Evolutionary conservation across 768 basidiomycete genomes (phyloP), one percentile per base, ranked within the genome.

Genomic region (Neoboletus subvelutipes): DNA sequence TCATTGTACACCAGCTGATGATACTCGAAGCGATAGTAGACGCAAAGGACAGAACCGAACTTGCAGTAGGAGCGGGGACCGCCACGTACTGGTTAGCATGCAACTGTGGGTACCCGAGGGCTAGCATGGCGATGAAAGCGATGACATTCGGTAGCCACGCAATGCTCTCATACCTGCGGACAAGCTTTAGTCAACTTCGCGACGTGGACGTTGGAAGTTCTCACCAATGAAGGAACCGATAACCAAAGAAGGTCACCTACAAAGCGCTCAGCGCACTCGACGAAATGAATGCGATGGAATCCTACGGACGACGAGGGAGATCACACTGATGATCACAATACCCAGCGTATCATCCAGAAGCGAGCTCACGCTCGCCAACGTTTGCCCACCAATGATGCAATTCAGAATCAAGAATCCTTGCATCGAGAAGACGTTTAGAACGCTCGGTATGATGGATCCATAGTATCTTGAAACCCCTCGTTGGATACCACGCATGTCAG

Each of bases 81-180:
- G 77, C 76, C 5, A 77, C 55, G 5, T 45, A 54, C 41, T 68
- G 78, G 47, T 76, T 82, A 24, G 60, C 63, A 13, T 71, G 73
- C 22, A 94, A 71, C 57, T 90, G 79, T 50, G 88, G 85, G 1
- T 85, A 90, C 0, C 88, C 84, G 20, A 89, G 72, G 1, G 85
- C 88, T 1, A 88, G 67, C 34, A 83, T 83, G 45, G 88, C 77
- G 31, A 91, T 67, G 68, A 86, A 92, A 8, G 84, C 79, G 47
- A 93, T 68, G 17, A 88, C 66, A 24, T 87, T 80, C 0, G 92
- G 92, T n/a, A 92, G 73, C 90, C 91, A 92, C 0, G 85, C 81
- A 6, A 88, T 52, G 12, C 82, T 79, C 67, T 91, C 91, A 62
- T 88, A 93, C 86, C 88, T 77, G 75, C 49, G 20, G 11, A 11